These are phyloP conservation scores for Rhizoctonia solani DNA, from an alignment of 1,284 basidiomycete species.

Conservation along the genomic window DNA sequence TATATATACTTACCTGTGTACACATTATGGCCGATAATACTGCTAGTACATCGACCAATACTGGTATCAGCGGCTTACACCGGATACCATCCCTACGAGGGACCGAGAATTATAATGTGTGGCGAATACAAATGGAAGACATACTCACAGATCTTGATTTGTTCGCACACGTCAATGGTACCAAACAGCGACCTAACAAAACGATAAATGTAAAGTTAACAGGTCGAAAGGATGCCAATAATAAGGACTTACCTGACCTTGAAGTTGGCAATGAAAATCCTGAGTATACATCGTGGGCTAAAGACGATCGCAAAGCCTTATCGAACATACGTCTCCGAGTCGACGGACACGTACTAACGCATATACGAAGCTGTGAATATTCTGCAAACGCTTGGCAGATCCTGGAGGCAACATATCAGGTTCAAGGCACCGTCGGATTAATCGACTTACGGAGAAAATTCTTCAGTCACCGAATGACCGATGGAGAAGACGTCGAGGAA, in stretches of 20 bases:
- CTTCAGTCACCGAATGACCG: too few species aligned
- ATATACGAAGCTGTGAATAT: neutral
- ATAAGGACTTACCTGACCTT: neutral
- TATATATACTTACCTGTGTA: neutral
- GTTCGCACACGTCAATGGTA: neutral
- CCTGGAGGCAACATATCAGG: neutral
- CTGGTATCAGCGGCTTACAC: neutral
- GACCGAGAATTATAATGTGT: conserved; percentile 6
- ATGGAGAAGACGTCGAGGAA: too few species aligned
- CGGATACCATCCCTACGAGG: too few species aligned
- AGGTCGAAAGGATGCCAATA: neutral
- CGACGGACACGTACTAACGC: neutral
- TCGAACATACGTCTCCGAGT: conserved; percentile 4
- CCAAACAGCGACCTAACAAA: neutral
- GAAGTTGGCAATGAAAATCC: neutral
- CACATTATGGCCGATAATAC: neutral
- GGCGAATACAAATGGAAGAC: conserved; percentile 14
- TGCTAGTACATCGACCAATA: neutral
- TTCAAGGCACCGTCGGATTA: neutral
- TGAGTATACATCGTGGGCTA: neutral
- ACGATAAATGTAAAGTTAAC: neutral
- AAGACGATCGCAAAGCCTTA: neutral
- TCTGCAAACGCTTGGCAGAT: conserved; percentile 3
- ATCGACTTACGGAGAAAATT: too few species aligned
- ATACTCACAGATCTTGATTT: conserved; percentile 13